These are phyloP conservation scores for Trichosporon ovoides DNA, from an alignment of 1,284 basidiomycete species.

Conservation along the genomic window DNA sequence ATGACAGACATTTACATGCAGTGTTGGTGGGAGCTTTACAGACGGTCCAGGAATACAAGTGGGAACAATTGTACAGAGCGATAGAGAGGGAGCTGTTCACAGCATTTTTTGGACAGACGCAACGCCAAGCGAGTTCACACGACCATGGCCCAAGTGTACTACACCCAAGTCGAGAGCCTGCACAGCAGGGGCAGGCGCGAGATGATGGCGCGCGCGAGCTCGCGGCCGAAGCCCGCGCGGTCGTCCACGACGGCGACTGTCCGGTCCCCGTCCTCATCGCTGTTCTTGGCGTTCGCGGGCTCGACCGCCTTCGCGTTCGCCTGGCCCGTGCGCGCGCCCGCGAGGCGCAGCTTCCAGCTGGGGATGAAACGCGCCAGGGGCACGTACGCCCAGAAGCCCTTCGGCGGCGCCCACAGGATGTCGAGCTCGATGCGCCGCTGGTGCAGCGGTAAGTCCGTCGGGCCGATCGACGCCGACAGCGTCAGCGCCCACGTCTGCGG, in stretches of 20 bases:
- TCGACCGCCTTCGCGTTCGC: background rate
- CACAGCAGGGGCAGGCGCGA: background rate
- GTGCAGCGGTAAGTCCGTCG: slow-evolving; percentile 13
- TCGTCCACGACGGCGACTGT: background rate
- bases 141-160: background rate
- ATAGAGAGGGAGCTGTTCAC: background rate
- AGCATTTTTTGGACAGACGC: background rate
- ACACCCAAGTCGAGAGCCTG: background rate
- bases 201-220: background rate
- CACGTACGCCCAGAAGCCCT: slow-evolving; percentile 11
- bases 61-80: background rate
- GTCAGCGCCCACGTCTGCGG: slow-evolving; percentile 15
- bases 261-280: no score
- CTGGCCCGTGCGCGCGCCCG: background rate
- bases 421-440: slow-evolving; percentile 24
- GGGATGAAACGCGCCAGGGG: slow-evolving; percentile 16
- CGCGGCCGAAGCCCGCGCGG: background rate
- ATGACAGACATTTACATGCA: no score
- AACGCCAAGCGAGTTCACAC: background rate
- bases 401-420: slow-evolving; percentile 19
- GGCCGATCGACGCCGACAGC: slow-evolving; percentile 18
- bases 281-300: no score
- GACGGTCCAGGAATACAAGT: background rate
- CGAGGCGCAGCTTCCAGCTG: slow-evolving; percentile 8
- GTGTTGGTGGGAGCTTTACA: no score